phyloP scores from a whole-genome alignment of 2,329 filamentous ascomycete genomes.

The Fusarium pilosicola region DNA sequence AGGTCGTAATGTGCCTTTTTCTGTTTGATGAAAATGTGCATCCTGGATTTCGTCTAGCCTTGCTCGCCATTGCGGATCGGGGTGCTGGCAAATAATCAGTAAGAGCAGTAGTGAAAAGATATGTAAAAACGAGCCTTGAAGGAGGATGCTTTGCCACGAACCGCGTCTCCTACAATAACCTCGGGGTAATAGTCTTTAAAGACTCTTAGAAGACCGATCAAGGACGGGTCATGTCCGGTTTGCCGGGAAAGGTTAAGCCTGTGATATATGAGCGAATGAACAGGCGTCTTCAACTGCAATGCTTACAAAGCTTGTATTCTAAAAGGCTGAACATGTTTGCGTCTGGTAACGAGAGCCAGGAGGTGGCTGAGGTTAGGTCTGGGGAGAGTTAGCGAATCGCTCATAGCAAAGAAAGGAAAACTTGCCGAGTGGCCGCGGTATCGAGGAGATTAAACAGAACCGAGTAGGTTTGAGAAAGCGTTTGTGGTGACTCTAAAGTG shows the following conservation, averaged over 20 bases:
- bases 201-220: constrained; percentile 80
- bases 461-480: constrained; percentile 76
- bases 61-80: constrained; percentile 79
- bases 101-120: neutral
- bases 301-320: constrained; percentile 79
- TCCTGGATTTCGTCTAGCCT: constrained; percentile 75
- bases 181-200: constrained; percentile 94
- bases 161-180: constrained; percentile 79
- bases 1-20: constrained; percentile 49
- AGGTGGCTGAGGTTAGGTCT: constrained; percentile 77
- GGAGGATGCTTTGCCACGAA: constrained; percentile 67
- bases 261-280: neutral
- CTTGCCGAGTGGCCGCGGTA: constrained; percentile 77
- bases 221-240: constrained; percentile 76
- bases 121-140: constrained; percentile 61
- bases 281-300: neutral
- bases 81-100: constrained; percentile 62
- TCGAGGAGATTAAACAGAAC: constrained; percentile 85
- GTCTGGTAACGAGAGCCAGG: constrained; percentile 79
- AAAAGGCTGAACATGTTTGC: constrained; percentile 85
- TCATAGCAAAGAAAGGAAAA: neutral
- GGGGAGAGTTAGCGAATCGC: constrained; percentile 30
- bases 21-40: constrained; percentile 60
- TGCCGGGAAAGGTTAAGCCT: constrained; percentile 68
- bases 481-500: constrained; percentile 69